A percentile compares a stretch with the other conserved stretches of the same genome.
Evolutionary conservation across 805 yeast species (phyloP).

Genomic region (Naumovozyma baii): DNA sequence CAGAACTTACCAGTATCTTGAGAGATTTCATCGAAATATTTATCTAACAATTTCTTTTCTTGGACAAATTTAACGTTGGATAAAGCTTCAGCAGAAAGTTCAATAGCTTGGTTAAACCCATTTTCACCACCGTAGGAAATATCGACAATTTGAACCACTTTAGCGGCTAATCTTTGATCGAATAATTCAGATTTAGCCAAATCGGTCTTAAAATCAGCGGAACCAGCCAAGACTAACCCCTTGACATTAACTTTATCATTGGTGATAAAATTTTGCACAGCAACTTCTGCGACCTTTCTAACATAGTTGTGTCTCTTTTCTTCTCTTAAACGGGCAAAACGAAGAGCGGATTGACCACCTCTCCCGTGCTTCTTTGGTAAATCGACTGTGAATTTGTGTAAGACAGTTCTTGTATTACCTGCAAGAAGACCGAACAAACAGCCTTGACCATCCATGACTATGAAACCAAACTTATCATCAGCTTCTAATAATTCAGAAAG

Average conservation of each 20-base stretch:
- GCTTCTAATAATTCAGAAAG: constrained; percentile 86
- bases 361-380: constrained; percentile 99
- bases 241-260: constrained; percentile 87
- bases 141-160: constrained; percentile 87
- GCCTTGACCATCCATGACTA: constrained; percentile 99
- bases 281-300: constrained; percentile 95
- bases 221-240: constrained; percentile 95
- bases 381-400: constrained; percentile 94
- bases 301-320: constrained; percentile 98
- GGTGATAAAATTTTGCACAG: constrained; percentile 95
- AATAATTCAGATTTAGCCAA: constrained; percentile 86
- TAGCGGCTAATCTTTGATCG: constrained; percentile 78
- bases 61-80: constrained; percentile 96
- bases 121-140: constrained; percentile 98
- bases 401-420: constrained; percentile 93
- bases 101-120: constrained; percentile 98
- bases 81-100: constrained; percentile 90
- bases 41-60: constrained; percentile 89
- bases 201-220: constrained; percentile 97
- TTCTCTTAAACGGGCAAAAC: constrained; percentile 97
- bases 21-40: constrained; percentile 92
- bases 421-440: constrained; percentile 89
- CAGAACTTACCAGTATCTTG: constrained; percentile 97
- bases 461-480: constrained; percentile 95
- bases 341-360: constrained; percentile 99